These are phyloP conservation scores for Fusarium virguliforme DNA, from an alignment of 2,329 filamentous ascomycete species.

Conservation along the genomic window DNA sequence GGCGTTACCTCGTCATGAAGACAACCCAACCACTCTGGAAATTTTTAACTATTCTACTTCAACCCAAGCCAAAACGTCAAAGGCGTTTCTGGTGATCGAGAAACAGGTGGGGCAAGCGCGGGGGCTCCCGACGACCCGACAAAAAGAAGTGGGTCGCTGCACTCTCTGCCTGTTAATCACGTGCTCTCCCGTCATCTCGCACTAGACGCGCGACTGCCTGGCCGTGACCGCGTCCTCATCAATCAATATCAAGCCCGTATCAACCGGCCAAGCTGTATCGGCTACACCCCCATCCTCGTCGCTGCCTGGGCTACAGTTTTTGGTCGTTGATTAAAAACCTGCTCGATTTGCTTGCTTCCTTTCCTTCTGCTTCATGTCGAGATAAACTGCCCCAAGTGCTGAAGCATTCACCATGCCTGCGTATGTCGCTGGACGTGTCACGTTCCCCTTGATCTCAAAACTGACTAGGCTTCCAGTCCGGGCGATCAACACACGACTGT, in stretches of 20 bases:
- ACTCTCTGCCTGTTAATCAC: conserved; percentile 39
- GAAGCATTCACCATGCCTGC: conserved; percentile 60
- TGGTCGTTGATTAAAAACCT: background rate
- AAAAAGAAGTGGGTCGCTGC: conserved; percentile 19
- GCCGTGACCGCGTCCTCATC: conserved; percentile 46
- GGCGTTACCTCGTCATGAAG: conserved; percentile 13
- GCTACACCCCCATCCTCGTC: background rate
- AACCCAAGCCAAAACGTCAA: conserved; percentile 8
- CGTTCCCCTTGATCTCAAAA: conserved; percentile 8
- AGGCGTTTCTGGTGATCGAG: background rate
- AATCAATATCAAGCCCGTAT: conserved; percentile 33
- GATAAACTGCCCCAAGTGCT: conserved; percentile 35
- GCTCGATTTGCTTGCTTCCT: background rate
- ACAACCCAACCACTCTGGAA: background rate
- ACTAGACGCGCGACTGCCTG: conserved; percentile 46
- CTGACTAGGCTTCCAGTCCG: conserved; percentile 64
- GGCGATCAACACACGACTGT: conserved; percentile 75
- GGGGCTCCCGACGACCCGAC: conserved; percentile 28
- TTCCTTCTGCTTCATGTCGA: conserved; percentile 45
- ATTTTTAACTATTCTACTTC: background rate
- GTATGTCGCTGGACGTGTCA: conserved; percentile 54
- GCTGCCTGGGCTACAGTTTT: background rate
- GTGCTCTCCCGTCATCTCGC: conserved; percentile 52
- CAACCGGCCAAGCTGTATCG: conserved; percentile 23
- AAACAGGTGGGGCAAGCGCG: conserved; percentile 35